phyloP scores from a whole-genome alignment of 164 flowering plant genomes.

The Cinnamomum micranthum region DNA sequence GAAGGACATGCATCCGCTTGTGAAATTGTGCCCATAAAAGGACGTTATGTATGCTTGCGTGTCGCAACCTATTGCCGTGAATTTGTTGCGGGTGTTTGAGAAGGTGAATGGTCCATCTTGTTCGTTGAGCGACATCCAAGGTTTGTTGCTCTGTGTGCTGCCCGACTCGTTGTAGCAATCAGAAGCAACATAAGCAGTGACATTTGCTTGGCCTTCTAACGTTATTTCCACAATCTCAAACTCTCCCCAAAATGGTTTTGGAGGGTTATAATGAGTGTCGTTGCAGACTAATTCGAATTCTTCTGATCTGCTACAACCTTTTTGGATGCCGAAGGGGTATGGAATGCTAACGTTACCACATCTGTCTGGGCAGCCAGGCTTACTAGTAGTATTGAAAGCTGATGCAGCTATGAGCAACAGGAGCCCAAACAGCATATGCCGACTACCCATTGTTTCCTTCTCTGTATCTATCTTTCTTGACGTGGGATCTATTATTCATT shows the following conservation, averaged over 20 bases:
- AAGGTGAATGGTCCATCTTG: background rate
- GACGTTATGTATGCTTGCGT: background rate
- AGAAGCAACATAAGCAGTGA: too few species aligned
- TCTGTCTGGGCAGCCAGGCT: background rate
- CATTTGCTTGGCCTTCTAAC: too few species aligned
- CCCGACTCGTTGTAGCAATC: background rate
- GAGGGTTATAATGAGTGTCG: background rate
- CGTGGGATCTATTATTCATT: too few species aligned
- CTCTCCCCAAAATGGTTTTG: background rate
- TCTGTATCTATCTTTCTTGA: too few species aligned
- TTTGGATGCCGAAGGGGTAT: constrained; percentile 6
- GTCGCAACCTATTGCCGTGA: background rate
- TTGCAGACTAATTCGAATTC: background rate
- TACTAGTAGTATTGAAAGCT: background rate
- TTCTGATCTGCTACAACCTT: background rate
- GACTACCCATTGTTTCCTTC: too few species aligned
- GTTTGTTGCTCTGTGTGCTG: background rate
- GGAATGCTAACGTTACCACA: constrained; percentile 6
- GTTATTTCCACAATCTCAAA: background rate
- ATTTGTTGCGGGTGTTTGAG: background rate
- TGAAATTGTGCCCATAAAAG: background rate
- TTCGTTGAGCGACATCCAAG: background rate
- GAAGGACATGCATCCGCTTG: background rate
- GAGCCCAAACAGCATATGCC: too few species aligned
- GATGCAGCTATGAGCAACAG: background rate